Percentiles rank a stretch among this genome's conserved stretches.
These are phyloP conservation scores for Fusarium napiforme DNA, from an alignment of 2,329 filamentous ascomycete species.

Conservation along the genomic window DNA sequence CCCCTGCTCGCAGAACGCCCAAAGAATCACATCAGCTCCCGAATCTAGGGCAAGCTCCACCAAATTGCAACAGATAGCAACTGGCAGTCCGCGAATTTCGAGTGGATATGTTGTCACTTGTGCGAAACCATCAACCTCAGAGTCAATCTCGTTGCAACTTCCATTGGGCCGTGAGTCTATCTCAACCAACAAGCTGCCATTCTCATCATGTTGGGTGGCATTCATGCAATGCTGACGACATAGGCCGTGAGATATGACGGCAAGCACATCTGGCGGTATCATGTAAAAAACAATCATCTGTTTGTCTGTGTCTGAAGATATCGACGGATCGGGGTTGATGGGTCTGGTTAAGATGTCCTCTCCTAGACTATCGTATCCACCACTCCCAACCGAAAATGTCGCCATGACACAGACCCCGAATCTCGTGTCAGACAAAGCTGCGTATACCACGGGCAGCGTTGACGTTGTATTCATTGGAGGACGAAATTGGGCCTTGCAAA, in stretches of 20 bases:
- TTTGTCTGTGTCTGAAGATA: slow-evolving; percentile 26
- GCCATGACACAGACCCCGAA: slow-evolving; percentile 69
- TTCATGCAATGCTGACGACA: slow-evolving; percentile 10
- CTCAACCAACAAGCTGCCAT: slow-evolving; percentile 20
- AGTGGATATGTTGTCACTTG: slow-evolving; percentile 42
- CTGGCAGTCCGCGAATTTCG: slow-evolving; percentile 46
- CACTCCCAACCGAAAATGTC: slow-evolving; percentile 56
- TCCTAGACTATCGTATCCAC: slow-evolving; percentile 25
- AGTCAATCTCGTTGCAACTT: slow-evolving; percentile 35
- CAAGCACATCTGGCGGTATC: slow-evolving; percentile 67
- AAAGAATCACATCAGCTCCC: slow-evolving; percentile 50
- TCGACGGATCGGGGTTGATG: slow-evolving; percentile 4
- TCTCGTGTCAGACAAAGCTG: slow-evolving; percentile 64
- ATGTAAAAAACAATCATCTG: slow-evolving; percentile 68
- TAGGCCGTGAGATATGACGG: slow-evolving; percentile 44
- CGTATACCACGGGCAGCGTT: slow-evolving; percentile 62
- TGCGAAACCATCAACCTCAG: slow-evolving; percentile 27
- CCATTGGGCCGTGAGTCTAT: slow-evolving; percentile 36
- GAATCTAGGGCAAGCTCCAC: slow-evolving; percentile 49
- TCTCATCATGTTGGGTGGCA: slow-evolving; percentile 4
- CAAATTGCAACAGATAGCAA: slow-evolving; percentile 48
- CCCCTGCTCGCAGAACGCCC: slow-evolving; percentile 50
- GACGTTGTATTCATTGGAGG: slow-evolving; percentile 46
- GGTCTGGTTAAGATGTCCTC: slow-evolving; percentile 1
- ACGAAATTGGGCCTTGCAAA: slow-evolving; percentile 68